Base-by-base conservation (phyloP, 1,284 basidiomycete species). In the Heterobasidion occidentale region DNA sequence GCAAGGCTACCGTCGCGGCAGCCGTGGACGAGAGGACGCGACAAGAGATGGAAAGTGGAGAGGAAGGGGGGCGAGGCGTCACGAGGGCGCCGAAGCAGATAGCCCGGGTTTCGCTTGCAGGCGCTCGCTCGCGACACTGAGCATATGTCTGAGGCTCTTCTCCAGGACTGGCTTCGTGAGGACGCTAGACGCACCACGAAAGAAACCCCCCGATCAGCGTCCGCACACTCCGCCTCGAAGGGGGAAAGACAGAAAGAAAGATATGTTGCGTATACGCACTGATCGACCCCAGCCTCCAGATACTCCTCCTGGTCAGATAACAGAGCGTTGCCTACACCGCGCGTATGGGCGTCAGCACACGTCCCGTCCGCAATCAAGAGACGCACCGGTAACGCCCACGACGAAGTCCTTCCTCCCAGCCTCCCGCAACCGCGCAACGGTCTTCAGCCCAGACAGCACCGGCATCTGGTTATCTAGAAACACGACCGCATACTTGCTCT, bases 391-490 rank as follows among this genome's bases (percentile, higher is more conserved):
- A 33, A 89, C 84, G 19, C 90, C 90, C 8, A 91, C 88, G 20
- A 93, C 83, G 64, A 90, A 90, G 63, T 92, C 83, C 11, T 70
- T 74, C 63, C 87, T 77, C 14, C 86, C 84, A 64, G 88, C 69
- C 58, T 78, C 75, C 53, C 92, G 74, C 46, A 94, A 71, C 64
- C 80, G 84, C 53, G 77, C 68, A 2, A 90, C 84, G 35, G 84
- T 79, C 60, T 87, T 84, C 46, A 93, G 71, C 17, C 92, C 92
- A 53, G 86, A 87, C 76, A 91, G 78, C 47, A 90, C 76, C 4
- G 90, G 92, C 89, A 90, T 91, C 70, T 91, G 89, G 66, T 94
- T 94, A 65, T 94, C 92, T 66, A 94, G 70, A 70, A 94, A 94
- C 34, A 91, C 77, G 2, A 90, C 77, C 56, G 88, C 86, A 64